Base-by-base conservation (phyloP, 2,329 filamentous ascomycete genomes). In the Cadophora sp. region DNA sequence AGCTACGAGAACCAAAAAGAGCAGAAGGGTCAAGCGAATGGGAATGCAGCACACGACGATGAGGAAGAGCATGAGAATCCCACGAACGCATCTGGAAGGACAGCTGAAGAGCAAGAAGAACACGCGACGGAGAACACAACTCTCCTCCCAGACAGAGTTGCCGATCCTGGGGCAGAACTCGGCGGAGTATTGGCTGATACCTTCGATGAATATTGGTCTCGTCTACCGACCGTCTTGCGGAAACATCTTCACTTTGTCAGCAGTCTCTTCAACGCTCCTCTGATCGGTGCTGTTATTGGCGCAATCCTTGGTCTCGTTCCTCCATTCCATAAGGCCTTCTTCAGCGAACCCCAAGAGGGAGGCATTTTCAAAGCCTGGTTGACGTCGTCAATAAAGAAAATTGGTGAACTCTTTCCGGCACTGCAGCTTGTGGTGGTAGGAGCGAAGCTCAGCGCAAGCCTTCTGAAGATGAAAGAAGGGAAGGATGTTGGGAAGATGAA, bases 331-430 rank as follows among this genome's bases (percentile, higher is more conserved):
- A 79, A 78, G 8, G 83, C 86, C 1, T 91, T 92, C 77, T 91
- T 91, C 79, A 82, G 79, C 62, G 78, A 82, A 8, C 82, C 83
- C 9, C 77, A 84, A 11, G 79, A 89, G 4, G 89, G 89, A 14
- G 89, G 89, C 1, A 85, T 89, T 69, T 84, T 91, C 72, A 89
- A 86, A 43, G 88, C 88, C 0, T 91, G 88, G 89, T 79, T 92
- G 48, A 91, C 88, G 0, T 81, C 83, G 0, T 85, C 86, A 0
- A 78, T 91, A 26, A 83, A 86, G 72, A 90, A 88, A 68, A 81
- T 91, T 22, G 89, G 89, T 5, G 83, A 84, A 1, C 80, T 91
- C 0, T 92, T 92, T 74, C 87, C 89, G 0, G 83, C 86, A 0
- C 79, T 90, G 34, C 89, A 90, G 61, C 86, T 91, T 22, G 84